Evolutionary conservation across 2,329 filamentous ascomycete genomes (phyloP).

Genomic region (Xylaria sp.): DNA sequence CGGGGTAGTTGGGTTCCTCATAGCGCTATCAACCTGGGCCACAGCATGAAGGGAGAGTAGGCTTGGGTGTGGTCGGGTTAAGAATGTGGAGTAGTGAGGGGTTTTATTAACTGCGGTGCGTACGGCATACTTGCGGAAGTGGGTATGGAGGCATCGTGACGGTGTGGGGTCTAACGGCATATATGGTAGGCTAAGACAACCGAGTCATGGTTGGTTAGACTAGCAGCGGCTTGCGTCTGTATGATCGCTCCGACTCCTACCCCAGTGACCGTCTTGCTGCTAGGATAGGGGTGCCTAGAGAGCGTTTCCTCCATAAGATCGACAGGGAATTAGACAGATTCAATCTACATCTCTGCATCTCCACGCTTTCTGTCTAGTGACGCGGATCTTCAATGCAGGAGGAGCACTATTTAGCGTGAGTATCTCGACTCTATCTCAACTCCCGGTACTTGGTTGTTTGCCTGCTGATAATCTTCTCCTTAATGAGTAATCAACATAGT

Average conservation of each 20-base stretch:
- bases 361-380: background rate
- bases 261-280: background rate
- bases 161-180: constrained; percentile 19
- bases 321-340: background rate
- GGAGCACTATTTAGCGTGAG: background rate
- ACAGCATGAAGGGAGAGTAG: constrained; percentile 8
- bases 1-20: constrained; percentile 23
- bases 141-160: constrained; percentile 17
- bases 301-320: background rate
- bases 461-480: constrained; percentile 6
- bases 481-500: constrained; percentile 1
- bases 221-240: background rate
- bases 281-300: background rate
- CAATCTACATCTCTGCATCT: background rate
- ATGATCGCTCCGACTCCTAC: background rate
- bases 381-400: background rate
- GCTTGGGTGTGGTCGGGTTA: constrained; percentile 14
- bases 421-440: background rate
- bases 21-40: constrained; percentile 22
- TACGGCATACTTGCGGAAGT: background rate
- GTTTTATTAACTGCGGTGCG: constrained; percentile 8
- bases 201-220: background rate
- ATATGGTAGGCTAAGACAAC: constrained; percentile 15
- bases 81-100: constrained; percentile 22
- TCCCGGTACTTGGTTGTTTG: background rate